Percentiles rank a stretch among this genome's conserved stretches.
These are phyloP conservation scores for Oenanthe javanica DNA, from an alignment of 140 eudicot genomes.

Conservation along the genomic window DNA sequence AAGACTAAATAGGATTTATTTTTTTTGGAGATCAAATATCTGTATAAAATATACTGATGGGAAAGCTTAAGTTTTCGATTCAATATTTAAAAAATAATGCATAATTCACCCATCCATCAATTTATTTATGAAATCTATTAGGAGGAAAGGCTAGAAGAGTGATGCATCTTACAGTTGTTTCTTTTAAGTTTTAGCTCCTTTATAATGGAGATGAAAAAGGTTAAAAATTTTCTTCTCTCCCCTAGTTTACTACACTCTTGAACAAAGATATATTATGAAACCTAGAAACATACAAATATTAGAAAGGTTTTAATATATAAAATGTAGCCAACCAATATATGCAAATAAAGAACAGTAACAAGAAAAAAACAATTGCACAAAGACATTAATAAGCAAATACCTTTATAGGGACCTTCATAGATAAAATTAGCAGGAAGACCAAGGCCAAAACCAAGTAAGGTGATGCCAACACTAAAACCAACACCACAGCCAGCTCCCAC, in stretches of 20 bases:
- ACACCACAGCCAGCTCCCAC: slow-evolving; percentile 99
- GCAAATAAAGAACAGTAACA: background rate
- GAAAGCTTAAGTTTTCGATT: background rate
- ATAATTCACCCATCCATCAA: too few relatives aligned
- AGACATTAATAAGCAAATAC: slow-evolving; percentile 24
- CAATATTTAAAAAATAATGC: too few relatives aligned
- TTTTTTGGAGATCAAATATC: background rate
- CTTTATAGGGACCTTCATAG: slow-evolving; percentile 53
- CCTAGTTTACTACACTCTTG: background rate
- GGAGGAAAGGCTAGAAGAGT: background rate
- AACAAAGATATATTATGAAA: background rate
- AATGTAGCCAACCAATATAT: background rate
- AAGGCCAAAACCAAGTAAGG: slow-evolving; percentile 82
- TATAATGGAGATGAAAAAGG: background rate
- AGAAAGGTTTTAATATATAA: background rate
- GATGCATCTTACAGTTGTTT: background rate
- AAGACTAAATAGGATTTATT: background rate
- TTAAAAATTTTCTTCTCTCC: background rate
- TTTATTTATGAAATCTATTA: background rate
- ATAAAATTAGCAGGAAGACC: slow-evolving; percentile 88
- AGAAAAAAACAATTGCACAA: background rate
- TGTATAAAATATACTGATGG: background rate
- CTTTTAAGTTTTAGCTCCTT: background rate
- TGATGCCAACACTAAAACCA: slow-evolving; percentile 86
- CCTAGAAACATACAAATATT: too few relatives aligned